A percentile compares a stretch with the other conserved stretches of the same genome.
Conservation (phyloP, 768 basidiomycete genomes). For the Suillus weaverae region DNA sequence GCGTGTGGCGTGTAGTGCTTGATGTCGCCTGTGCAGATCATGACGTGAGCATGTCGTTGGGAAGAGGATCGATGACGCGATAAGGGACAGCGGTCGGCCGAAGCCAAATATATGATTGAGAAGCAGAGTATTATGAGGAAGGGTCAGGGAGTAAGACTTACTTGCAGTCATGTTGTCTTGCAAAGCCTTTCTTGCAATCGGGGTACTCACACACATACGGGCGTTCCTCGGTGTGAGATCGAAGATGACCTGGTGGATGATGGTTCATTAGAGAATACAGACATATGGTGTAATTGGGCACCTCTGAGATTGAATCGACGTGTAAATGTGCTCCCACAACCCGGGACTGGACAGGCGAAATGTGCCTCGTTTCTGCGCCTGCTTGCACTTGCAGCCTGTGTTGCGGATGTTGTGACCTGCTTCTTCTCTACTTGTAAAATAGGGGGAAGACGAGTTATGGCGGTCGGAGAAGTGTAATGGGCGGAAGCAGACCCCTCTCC, state of each 20-base stretch:
- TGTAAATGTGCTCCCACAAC: slow-evolving; percentile 97
- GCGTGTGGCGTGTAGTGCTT: slow-evolving; percentile 84
- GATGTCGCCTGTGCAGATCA: slow-evolving; percentile 65
- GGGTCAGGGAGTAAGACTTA: slow-evolving; percentile 39
- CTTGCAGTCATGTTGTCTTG: slow-evolving; percentile 97
- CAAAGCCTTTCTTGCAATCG: slow-evolving; percentile 93
- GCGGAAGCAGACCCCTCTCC: slow-evolving; percentile 22
- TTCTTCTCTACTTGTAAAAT: slow-evolving; percentile 91
- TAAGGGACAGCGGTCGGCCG: not conserved
- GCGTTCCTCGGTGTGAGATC: slow-evolving; percentile 94
- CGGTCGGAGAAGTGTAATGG: slow-evolving; percentile 31
- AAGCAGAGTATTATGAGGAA: not conserved
- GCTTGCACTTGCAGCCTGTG: slow-evolving; percentile 88
- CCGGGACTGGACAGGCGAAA: slow-evolving; percentile 91
- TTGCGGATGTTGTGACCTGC: slow-evolving; percentile 93
- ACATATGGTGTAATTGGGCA: slow-evolving; percentile 30
- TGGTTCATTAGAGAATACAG: slow-evolving; percentile 1
- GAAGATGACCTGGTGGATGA: slow-evolving; percentile 73
- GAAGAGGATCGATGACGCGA: not conserved
- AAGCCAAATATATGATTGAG: not conserved
- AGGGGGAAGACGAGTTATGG: slow-evolving; percentile 65
- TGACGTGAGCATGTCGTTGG: slow-evolving; percentile 6
- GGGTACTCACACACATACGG: slow-evolving; percentile 94
- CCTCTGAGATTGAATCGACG: slow-evolving; percentile 87
- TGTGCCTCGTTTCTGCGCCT: slow-evolving; percentile 88